Evolutionary conservation across 192 early-diverging fungal genomes (phyloP).

Genomic region (Neocallimastix lanati): DNA sequence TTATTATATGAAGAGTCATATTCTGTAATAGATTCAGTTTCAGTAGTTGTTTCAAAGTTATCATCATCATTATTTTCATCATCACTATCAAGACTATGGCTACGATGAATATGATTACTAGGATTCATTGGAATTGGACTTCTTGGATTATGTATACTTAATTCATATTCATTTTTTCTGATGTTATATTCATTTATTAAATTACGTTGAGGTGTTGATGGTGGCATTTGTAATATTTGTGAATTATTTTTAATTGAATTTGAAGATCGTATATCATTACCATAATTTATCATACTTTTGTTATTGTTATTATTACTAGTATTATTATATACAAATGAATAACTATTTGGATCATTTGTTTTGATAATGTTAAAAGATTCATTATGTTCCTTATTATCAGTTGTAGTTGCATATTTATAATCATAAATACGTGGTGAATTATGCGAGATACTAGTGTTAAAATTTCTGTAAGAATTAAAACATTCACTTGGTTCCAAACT

Average conservation of each 20-base stretch:
- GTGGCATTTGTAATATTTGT: not conserved
- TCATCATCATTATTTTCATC: not conserved
- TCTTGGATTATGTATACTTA: not conserved
- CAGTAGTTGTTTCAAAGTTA: not conserved
- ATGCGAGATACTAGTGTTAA: not conserved
- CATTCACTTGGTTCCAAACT: not conserved
- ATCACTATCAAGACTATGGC: not conserved
- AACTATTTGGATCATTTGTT: not conserved
- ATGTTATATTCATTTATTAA: not conserved
- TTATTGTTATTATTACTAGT: not conserved
- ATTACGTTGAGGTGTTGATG: not conserved
- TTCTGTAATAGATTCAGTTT: not conserved
- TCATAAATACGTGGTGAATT: not conserved
- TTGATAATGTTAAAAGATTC: not conserved
- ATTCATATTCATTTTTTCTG: not conserved
- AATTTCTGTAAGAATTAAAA: not conserved
- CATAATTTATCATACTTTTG: not conserved
- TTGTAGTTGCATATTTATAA: no score
- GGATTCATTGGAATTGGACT: not conserved
- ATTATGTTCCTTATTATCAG: no score
- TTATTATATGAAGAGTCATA: not conserved
- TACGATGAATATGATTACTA: not conserved
- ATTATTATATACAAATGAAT: not conserved
- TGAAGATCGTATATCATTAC: not conserved
- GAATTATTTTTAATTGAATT: not conserved